A percentile compares a stretch with the other conserved stretches of the same genome.
These are phyloP conservation scores for Pseudogymnoascus sp. DNA, from an alignment of 2,329 filamentous ascomycete genomes.

Conservation along the genomic window DNA sequence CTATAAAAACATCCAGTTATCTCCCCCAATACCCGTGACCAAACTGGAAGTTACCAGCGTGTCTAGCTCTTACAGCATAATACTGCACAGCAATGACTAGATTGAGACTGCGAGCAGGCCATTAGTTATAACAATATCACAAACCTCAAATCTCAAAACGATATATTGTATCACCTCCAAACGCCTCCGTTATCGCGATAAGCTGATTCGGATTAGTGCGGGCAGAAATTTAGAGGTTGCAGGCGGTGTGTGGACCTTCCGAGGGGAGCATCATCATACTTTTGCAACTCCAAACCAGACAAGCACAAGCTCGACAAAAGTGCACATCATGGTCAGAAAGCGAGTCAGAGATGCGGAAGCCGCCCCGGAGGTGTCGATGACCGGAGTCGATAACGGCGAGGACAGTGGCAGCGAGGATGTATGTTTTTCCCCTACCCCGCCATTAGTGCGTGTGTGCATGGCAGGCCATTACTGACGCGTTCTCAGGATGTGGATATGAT, in stretches of 20 bases:
- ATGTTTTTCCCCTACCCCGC: neutral
- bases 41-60: too few relatives aligned
- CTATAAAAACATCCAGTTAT: neutral
- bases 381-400: slow-evolving; percentile 20
- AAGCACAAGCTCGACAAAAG: neutral
- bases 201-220: slow-evolving; percentile 7
- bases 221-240: slow-evolving; percentile 11
- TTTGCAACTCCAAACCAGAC: slow-evolving; percentile 2
- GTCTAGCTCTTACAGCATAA: neutral
- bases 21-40: neutral
- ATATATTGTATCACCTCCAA: neutral
- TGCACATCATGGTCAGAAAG: slow-evolving; percentile 30
- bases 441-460: slow-evolving; percentile 8
- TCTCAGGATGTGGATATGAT: slow-evolving; percentile 78
- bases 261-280: neutral
- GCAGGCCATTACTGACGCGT: slow-evolving; percentile 6
- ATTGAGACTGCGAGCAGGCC: neutral
- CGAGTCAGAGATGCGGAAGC: slow-evolving; percentile 28
- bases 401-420: slow-evolving; percentile 28
- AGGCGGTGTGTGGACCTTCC: slow-evolving; percentile 8
- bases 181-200: slow-evolving; percentile 6
- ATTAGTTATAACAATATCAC: neutral
- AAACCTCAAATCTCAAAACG: neutral
- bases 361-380: slow-evolving; percentile 25
- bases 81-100: too few relatives aligned